Evolutionary conservation across 805 yeast genomes (phyloP).

Genomic region (Candida schatavii): DNA sequence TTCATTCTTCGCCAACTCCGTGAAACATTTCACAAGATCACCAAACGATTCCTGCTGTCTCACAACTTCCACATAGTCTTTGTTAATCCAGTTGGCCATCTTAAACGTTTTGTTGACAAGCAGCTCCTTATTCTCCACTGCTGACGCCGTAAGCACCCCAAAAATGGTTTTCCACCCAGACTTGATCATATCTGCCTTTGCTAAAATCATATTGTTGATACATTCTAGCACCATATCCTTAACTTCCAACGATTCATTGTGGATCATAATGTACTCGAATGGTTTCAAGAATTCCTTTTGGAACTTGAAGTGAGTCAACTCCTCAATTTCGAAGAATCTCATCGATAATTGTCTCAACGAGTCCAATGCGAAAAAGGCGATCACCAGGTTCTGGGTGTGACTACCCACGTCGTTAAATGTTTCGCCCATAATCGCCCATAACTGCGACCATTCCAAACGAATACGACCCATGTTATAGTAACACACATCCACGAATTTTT

Average conservation of each 20-base stretch:
- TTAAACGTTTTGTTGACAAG: constrained; percentile 64
- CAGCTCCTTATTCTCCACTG: constrained; percentile 54
- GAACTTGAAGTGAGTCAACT: constrained; percentile 90
- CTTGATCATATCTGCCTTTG: constrained; percentile 68
- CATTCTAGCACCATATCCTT: constrained; percentile 90
- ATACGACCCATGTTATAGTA: constrained; percentile 97
- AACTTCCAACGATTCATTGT: constrained; percentile 66
- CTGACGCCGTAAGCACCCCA: constrained; percentile 72
- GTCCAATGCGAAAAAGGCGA: constrained; percentile 88
- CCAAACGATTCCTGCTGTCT: constrained; percentile 65
- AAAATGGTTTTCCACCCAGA: constrained; percentile 96
- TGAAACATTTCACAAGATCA: constrained; percentile 70
- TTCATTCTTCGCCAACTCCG: constrained; percentile 80
- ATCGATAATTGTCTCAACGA: constrained; percentile 89
- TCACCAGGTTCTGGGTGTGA: constrained; percentile 60
- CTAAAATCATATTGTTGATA: constrained; percentile 76
- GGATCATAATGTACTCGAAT: constrained; percentile 71
- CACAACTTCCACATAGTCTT: constrained; percentile 59
- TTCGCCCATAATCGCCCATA: constrained; percentile 92
- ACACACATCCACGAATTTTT: constrained; percentile 95
- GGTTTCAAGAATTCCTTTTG: constrained; percentile 93
- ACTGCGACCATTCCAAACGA: constrained; percentile 91
- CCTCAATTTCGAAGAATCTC: constrained; percentile 91
- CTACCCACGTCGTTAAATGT: constrained; percentile 85
- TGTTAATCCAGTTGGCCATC: constrained; percentile 59